Conservation (phyloP, 2,329 filamentous ascomycete genomes). For the Exophiala sideris region DNA sequence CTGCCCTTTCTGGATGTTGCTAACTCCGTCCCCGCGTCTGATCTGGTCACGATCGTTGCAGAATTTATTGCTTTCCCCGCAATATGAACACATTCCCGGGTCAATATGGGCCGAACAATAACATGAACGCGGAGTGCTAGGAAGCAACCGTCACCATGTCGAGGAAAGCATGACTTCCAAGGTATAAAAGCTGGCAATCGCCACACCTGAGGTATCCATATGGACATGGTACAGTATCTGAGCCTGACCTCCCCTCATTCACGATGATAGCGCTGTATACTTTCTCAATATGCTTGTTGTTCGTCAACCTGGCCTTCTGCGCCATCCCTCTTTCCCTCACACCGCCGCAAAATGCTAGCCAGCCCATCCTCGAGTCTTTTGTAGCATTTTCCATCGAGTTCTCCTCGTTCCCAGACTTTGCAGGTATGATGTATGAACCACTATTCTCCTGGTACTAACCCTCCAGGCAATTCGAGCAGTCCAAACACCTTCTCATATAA, state of each 20-base stretch:
- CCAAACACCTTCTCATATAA: constrained; percentile 62
- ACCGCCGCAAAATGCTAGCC: constrained; percentile 18
- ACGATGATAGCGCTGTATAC: not conserved
- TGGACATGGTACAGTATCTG: not conserved
- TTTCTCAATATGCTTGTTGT: not conserved
- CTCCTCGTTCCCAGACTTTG: constrained; percentile 52
- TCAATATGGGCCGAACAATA: not conserved
- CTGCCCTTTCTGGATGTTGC: not conserved
- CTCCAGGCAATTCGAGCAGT: constrained; percentile 46
- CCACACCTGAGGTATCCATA: not conserved
- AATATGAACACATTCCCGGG: not conserved
- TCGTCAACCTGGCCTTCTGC: constrained; percentile 3
- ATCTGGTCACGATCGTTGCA: not conserved
- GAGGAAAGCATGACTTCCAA: too few relatives aligned
- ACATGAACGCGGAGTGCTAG: not conserved
- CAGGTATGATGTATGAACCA: constrained; percentile 34
- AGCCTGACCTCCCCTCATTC: not conserved
- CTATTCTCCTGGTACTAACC: constrained; percentile 21
- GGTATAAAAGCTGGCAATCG: too few relatives aligned
- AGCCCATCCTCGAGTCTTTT: constrained; percentile 40
- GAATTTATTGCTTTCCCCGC: not conserved
- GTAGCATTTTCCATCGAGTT: constrained; percentile 54
- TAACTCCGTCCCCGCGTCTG: not conserved
- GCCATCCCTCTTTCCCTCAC: constrained; percentile 12
- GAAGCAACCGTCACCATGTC: not conserved